Evolutionary conservation across 2,329 filamentous ascomycete species (phyloP).

Genomic region (Fusarium succisae): DNA sequence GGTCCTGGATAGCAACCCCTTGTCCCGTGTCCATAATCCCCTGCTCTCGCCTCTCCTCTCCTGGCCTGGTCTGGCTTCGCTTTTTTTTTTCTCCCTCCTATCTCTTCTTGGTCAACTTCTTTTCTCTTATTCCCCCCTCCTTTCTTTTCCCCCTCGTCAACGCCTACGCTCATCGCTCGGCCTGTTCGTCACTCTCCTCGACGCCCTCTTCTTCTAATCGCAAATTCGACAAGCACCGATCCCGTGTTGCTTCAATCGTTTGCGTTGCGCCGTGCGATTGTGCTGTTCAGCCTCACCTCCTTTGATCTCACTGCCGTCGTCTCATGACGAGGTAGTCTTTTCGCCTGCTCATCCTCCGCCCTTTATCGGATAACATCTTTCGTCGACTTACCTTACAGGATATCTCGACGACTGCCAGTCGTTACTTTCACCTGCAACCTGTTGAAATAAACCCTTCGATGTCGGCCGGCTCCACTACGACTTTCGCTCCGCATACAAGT

Average conservation of each 20-base stretch:
- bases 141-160: slow-evolving; percentile 41
- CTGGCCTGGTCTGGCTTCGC: slow-evolving; percentile 36
- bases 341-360: slow-evolving; percentile 26
- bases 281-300: slow-evolving; percentile 22
- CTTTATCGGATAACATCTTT: slow-evolving; percentile 38
- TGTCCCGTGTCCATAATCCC: slow-evolving; percentile 44
- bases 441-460: slow-evolving; percentile 40
- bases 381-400: slow-evolving; percentile 40
- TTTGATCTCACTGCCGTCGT: slow-evolving; percentile 34
- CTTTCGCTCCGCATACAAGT: slow-evolving; percentile 36
- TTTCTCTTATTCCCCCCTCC: slow-evolving; percentile 37
- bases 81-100: slow-evolving; percentile 39
- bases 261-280: slow-evolving; percentile 34
- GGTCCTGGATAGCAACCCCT: slow-evolving; percentile 42
- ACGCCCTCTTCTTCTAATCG: slow-evolving; percentile 34
- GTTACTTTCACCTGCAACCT: slow-evolving; percentile 39
- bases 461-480: slow-evolving; percentile 42
- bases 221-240: slow-evolving; percentile 35
- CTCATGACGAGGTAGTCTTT: slow-evolving; percentile 38
- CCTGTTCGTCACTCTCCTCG: slow-evolving; percentile 39
- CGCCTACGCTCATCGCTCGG: slow-evolving; percentile 42
- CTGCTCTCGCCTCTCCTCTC: slow-evolving; percentile 41
- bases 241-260: slow-evolving; percentile 33
- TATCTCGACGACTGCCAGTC: slow-evolving; percentile 45
- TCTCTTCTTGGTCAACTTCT: slow-evolving; percentile 40